Evolutionary conservation across 306 rosid genomes (phyloP), one percentile per base, ranked within the genome.

Genomic region (Lotus japonicus): DNA sequence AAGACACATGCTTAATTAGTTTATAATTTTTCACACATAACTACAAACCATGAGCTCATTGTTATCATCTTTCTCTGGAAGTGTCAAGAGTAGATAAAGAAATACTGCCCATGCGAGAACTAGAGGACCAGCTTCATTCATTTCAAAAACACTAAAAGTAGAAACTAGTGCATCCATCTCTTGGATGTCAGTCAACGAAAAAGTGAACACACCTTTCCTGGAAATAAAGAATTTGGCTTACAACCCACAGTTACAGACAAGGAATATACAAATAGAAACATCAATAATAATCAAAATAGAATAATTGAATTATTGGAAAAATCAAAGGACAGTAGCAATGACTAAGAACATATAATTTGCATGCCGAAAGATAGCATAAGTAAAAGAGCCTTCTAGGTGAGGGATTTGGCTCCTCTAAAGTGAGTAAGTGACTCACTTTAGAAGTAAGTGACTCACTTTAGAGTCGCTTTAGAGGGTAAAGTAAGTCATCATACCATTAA

Each of bases 61-160:
- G 75, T 58, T 87, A 51, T 80, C 91, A 79, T 88, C 88, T 79
- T 86, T 92, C 38, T 81, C 91, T 0, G 96, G 89, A 73, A 92
- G 97, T 76, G 98, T 88, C 71, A 87, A 80, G 72, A 81, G 81
- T 45, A 90, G 73, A 82, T 90, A 88, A 74, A 92, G 89, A 82
- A 86, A 90, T 44, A 88, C 97, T 10, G 97, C 98, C 97, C 98
- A 92, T 18, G 97, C 85, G 41, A 92, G 84, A 79, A 92, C 73
- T 60, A 92, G 75, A 13, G 96, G 98, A 39, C 94, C 86, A 18
- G 91, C 86, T 84, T 88, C 98, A 73, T 90, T 86, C 44, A 83
- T 79, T 79, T 88, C 94, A 80, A 79, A 84, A 61, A 69, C 81
- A 75, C 57, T 86, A 74, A 90, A 79, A 55, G 87, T 84, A 69